Evolutionary conservation across 345 rosid genomes (phyloP), one percentile per base, ranked within the genome.

Genomic region (Hirschfeldia incana): DNA sequence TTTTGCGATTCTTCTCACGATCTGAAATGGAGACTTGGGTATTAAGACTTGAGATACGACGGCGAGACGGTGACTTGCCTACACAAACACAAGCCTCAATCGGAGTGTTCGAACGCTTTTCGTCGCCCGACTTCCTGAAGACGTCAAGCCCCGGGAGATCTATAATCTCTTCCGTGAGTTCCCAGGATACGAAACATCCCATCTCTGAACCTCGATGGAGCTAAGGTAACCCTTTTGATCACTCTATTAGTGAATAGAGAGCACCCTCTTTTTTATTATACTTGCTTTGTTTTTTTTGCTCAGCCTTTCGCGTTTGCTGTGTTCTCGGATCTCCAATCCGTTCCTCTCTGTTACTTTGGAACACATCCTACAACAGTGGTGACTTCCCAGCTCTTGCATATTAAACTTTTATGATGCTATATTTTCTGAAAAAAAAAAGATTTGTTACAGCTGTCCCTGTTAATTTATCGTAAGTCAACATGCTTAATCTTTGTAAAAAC

Each of bases 281-380:
- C 21, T 21, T 21, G 21, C 21, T 21, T 21, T 21, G 21, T 21
- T 21, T 21, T 21, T 21, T 21, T 21, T 28, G 62, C 76, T 69
- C 85, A 94, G 95, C 94, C 97, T 1, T 94, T 92, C 10, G 98
- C 95, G 17, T 94, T 94, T 84, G 89, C 95, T 69, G 89, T 89
- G 8, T 91, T 92, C 83, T 78, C 80, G 55, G 89, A 94, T 83
- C 95, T 34, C 10, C 44, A 37, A 37, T 37, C 10, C 44, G 8
- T 37, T 37, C 44, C 44, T 37, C 42, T 36, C 8, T 36, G 42
- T 36, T 36, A 36, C 1, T 36, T 36, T 37, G 44, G 44, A 37
- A 37, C 44, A 37, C 44, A 37, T 10, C 44, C 44, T 37, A 37
- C 44, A 37, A 37, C 11, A 37, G 3, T 37, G 9, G 2, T 37